Percentiles rank a stretch among this genome's conserved stretches.
phyloP scores from a whole-genome alignment of 805 yeast species.

The Kodamaea sagamina region DNA sequence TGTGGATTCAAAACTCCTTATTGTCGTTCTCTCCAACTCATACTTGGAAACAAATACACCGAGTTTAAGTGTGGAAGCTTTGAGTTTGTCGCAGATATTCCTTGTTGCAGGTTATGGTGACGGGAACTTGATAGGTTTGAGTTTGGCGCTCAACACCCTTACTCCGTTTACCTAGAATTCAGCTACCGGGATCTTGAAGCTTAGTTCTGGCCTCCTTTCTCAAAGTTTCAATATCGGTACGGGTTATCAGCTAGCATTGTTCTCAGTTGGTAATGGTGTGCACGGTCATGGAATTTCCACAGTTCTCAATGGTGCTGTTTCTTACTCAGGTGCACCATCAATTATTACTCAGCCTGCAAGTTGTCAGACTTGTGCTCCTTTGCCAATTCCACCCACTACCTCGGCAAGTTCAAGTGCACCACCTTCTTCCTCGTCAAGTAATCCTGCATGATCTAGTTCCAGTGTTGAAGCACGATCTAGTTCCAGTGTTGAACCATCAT shows the following conservation, averaged over 20 bases:
- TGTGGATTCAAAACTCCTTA: constrained; percentile 15
- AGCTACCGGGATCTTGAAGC: constrained; percentile 23
- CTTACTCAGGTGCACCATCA: constrained; percentile 13
- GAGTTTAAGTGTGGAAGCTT: constrained; percentile 18
- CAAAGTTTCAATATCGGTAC: constrained; percentile 16
- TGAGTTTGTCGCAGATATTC: constrained; percentile 21
- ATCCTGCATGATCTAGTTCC: constrained; percentile 19
- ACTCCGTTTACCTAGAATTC: constrained; percentile 11
- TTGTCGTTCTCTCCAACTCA: constrained; percentile 13
- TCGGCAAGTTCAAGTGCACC: constrained; percentile 15
- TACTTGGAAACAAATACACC: constrained; percentile 13
- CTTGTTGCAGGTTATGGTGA: constrained; percentile 31
- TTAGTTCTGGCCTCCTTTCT: constrained; percentile 9
- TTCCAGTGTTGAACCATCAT: no score
- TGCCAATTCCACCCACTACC: constrained; percentile 16
- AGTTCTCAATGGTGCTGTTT: constrained; percentile 14
- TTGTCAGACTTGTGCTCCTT: constrained; percentile 9
- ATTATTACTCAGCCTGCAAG: constrained; percentile 12
- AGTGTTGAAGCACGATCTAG: constrained; percentile 11
- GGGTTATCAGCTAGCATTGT: constrained; percentile 13
- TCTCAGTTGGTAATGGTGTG: constrained; percentile 10
- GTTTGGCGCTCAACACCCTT: constrained; percentile 9
- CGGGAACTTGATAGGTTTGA: constrained; percentile 24
- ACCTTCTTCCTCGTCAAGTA: constrained; percentile 17
- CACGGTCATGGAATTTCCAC: constrained; percentile 11